Evolutionary conservation across 345 rosid genomes (phyloP), one percentile per base, ranked within the genome.

Genomic region (Passiflora organensis): DNA sequence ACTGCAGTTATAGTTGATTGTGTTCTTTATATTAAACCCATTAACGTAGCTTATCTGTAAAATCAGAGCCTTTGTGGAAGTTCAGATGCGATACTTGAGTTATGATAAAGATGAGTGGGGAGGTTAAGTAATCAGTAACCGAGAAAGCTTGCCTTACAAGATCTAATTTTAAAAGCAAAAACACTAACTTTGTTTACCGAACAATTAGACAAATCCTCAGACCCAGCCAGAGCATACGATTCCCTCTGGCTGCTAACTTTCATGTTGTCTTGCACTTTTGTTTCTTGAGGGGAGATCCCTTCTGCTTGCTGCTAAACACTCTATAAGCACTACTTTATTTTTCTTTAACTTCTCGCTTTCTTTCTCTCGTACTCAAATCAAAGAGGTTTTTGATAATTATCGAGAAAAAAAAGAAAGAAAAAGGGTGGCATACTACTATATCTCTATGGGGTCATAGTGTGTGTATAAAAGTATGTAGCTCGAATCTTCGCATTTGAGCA

Each of bases 391-490:
- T 66, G 46, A 53, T 64, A 66, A 68, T 66, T 66, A 57, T 55
- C 64, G 72, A 36, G 28, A 22, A 63, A 28, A 45, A 57, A 55
- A 11, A 8, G 12, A 32, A 21, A 52, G 54, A 51, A 58, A 51
- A 52, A 47, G 36, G 34, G 53, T 59, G 41, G 55, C 44, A 44
- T 59, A 16, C 6, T 44, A 11, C 0, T 44, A n/a, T 10, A 1
- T 23, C 28, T 48, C 34, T 62, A 69, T 70, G 70, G 68, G 72
- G 73, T 57, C 72, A 60, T 28, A 63, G 46, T 38, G 41, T 43
- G 48, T 43, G 9, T 62, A 65, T 78, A 75, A 58, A 69, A 55
- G 34, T 51, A 53, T 61, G 52, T 43, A 62, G 66, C 79, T 61
- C 48, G 32, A 63, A 48, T 37, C 76, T 44, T 63, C 44, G 51